A percentile compares a stretch with the other conserved stretches of the same genome.
Conservation (phyloP, 2,329 filamentous ascomycete genomes). For the Aspergillus sp. region DNA sequence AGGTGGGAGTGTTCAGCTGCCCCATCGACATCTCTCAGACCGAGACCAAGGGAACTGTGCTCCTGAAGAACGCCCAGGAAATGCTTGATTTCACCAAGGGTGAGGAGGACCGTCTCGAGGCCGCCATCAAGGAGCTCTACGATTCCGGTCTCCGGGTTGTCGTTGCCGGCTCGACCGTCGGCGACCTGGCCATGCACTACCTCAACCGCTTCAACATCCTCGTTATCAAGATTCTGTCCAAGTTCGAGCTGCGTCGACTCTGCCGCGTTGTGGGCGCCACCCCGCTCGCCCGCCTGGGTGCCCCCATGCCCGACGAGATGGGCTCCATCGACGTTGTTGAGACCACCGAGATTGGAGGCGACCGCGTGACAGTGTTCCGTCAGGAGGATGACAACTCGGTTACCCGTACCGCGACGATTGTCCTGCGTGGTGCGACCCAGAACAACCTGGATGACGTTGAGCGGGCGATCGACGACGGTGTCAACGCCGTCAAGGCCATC, state of each 20-base stretch:
- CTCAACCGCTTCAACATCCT: conserved; percentile 96
- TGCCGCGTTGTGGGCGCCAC: conserved; percentile 97
- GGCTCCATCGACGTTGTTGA: conserved; percentile 91
- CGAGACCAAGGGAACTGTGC: conserved; percentile 96
- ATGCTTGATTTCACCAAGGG: conserved; percentile 99
- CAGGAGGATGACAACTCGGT: conserved; percentile 78
- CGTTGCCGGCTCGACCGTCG: conserved; percentile 87
- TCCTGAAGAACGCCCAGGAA: conserved; percentile 95
- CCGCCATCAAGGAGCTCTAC: conserved; percentile 89
- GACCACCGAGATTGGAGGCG: conserved; percentile 95
- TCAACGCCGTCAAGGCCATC: conserved; percentile 98
- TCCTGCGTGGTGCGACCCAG: conserved; percentile 92
- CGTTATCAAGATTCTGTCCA: conserved; percentile 94
- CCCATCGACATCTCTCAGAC: conserved; percentile 94
- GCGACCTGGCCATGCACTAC: conserved; percentile 95
- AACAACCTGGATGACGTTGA: conserved; percentile 98
- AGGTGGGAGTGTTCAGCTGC: conserved; percentile 96
- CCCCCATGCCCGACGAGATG: conserved; percentile 99
- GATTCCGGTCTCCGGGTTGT: conserved; percentile 91
- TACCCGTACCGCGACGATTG: conserved; percentile 89
- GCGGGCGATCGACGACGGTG: conserved; percentile 93
- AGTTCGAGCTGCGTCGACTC: conserved; percentile 91
- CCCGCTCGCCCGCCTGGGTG: conserved; percentile 89
- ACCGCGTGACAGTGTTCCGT: conserved; percentile 96
- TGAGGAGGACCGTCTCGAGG: conserved; percentile 89